Evolutionary conservation across 1,139 yeast genomes (phyloP).

Genomic region (Candida dubliniensis): DNA sequence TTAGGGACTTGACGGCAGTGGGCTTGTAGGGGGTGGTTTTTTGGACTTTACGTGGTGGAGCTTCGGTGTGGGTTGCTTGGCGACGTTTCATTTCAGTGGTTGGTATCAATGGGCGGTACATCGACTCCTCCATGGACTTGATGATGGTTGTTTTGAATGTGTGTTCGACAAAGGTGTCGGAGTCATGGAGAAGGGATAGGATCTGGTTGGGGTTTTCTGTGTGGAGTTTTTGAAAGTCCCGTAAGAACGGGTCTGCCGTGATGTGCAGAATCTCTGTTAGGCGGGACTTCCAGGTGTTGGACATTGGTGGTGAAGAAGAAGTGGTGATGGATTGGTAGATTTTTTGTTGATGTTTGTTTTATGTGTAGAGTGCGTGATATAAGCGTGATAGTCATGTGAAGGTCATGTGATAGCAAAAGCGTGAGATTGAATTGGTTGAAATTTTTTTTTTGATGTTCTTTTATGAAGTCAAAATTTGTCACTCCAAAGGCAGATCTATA

Average conservation of each 20-base stretch:
- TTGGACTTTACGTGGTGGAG: conserved; percentile 6
- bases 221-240: conserved; percentile 9
- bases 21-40: conserved; percentile 5
- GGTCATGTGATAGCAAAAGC: too few relatives aligned
- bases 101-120: conserved; percentile 13
- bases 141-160: conserved; percentile 14
- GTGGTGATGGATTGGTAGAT: too few relatives aligned
- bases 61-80: conserved; percentile 9
- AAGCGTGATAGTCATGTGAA: too few relatives aligned
- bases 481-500: too few relatives aligned
- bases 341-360: too few relatives aligned
- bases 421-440: too few relatives aligned
- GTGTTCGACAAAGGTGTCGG: conserved; percentile 11
- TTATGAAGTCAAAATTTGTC: too few relatives aligned
- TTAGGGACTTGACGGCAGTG: conserved; percentile 20
- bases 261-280: conserved; percentile 15
- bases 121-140: conserved; percentile 14
- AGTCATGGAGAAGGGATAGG: conserved; percentile 7
- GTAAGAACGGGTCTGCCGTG: conserved; percentile 15
- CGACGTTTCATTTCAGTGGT: conserved; percentile 11
- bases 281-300: conserved; percentile 15
- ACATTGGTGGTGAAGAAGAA: too few relatives aligned
- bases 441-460: too few relatives aligned
- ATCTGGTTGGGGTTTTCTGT: conserved; percentile 7
- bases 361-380: too few relatives aligned